Evolutionary conservation across 129 eudicot species (phyloP), one percentile per base, ranked within the genome.

Genomic region (Flaveria sonorensis): DNA sequence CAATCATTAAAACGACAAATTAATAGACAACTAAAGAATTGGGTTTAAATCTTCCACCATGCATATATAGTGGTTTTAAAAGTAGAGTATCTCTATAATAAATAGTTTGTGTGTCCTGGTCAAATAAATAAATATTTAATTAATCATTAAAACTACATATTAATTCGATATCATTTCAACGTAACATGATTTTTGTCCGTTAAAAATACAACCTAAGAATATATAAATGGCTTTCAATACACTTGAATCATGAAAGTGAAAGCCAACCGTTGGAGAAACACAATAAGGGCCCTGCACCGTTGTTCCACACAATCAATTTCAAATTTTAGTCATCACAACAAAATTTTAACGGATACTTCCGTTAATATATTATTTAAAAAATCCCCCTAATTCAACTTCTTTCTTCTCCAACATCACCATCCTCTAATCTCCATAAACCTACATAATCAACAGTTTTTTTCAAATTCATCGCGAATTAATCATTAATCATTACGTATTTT

Each of bases 301-400:
- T n/a, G 68, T 18, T 63, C 56, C 78, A 63, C 5, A 51, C 52
- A 45, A 79, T 71, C 66, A 63, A 21, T 60, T 62, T 66, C 68
- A 61, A 79, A 79, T 20, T 18, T 64, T 64, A 72, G 52, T 68
- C 66, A 59, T 53, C 20, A 39, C 19, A 67, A 70, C 48, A 51
- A 73, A 70, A 70, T 51, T 74, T 82, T 57, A 86, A 86, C 90
- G 90, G 90, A 84, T 86, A 86, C 73, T 80, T 83, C 68, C 52
- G 48, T 43, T 70, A 62, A 11, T 60, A 11, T 60, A 60, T 60
- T 12, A 8, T 9, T 62, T 52, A 15, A 73, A 36, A 40, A 48
- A 67, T 3, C 19, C 50, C 50, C 43, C 15, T 12, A 18, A 8
- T 28, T 51, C 48, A 46, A 43, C 43, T 10, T n/a, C 59, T 32